Base-by-base conservation (phyloP, 352 stramenopile genomes). In the Phytopythium mirpurense region DNA sequence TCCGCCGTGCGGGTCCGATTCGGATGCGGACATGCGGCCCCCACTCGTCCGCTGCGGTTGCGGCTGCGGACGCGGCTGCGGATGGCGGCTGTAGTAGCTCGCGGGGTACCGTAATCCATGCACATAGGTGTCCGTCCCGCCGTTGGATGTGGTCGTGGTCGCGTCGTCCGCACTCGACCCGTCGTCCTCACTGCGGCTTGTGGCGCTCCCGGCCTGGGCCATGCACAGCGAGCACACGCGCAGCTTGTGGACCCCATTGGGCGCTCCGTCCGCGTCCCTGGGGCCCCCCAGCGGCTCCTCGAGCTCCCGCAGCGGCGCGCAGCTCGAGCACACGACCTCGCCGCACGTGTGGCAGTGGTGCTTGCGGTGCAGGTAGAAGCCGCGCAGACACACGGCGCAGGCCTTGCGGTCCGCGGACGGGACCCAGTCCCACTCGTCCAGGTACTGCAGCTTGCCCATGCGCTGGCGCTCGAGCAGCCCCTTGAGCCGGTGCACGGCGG, bases 391-490 rank as follows among this genome's bases (percentile, higher is more conserved):
- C 42, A 93, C 81, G 1, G 78, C 78, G 51, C 83, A 93, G 0
- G 79, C 81, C 63, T 89, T 90, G 47, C 83, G 78, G 24, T 91
- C 80, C 23, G 76, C 66, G 11, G 74, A 72, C 5, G 78, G 63
- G 8, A 93, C 67, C 78, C 77, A 91, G 35, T 90, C 75, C 77
- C 77, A 93, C 53, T 88, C 72, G 45, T 91, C 77, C 47, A 93
- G 51, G 54, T 88, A 88, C 56, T 83, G 76, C 63, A 91, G 53
- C 38, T 65, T 65, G 23, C 83, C 75, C 65, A 93, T 78, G n/a
- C 83, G 73, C 54, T 90, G 78, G 43, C 81, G 69, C 51, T 93
- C 83, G 18, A 93, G 49, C 36, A 89, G 50, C 0, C 66, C 68
- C 37, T 83, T 83, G 18, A 91, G 60, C 0, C 76, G 72, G 52